Conservation (phyloP, 176 grass and related monocot genomes). For the Poa annua region DNA sequence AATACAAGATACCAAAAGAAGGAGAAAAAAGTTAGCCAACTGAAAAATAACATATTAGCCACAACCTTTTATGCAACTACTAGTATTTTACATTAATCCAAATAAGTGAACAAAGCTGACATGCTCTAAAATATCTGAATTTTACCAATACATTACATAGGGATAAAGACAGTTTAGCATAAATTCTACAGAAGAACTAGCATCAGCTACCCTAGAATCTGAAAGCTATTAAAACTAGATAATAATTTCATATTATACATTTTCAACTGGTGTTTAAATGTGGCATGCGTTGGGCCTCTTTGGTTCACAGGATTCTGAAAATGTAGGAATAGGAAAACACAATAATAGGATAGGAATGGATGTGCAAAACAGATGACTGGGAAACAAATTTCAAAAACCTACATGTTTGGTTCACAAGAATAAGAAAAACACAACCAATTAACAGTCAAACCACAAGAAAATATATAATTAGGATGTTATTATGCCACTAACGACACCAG, state of each 20-base stretch:
- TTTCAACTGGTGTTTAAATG: slow-evolving; percentile 18
- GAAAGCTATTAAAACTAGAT: slow-evolving; percentile 27
- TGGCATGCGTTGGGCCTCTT: background rate
- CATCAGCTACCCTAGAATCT: slow-evolving; percentile 13
- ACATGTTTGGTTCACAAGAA: background rate
- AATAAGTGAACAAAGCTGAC: slow-evolving; percentile 17
- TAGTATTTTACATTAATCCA: slow-evolving; percentile 24
- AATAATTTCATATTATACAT: slow-evolving; percentile 22
- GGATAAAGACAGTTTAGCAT: background rate
- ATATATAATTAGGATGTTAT: background rate
- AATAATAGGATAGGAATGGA: background rate
- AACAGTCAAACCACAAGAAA: background rate
- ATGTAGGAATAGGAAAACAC: background rate
- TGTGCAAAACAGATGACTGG: background rate
- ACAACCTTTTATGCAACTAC: slow-evolving; percentile 1
- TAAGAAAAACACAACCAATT: background rate
- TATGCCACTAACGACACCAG: background rate
- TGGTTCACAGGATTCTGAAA: background rate
- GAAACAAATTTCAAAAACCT: background rate
- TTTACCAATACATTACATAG: slow-evolving; percentile 13
- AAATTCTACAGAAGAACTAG: background rate
- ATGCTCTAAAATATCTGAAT: slow-evolving; percentile 20
- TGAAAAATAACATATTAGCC: slow-evolving; percentile 17
- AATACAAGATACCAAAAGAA: slow-evolving; percentile 22
- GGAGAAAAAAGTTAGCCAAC: background rate